A percentile compares a stretch with the other conserved stretches of the same genome.
Evolutionary conservation across 345 rosid species (phyloP).

Genomic region (Boechera stricta): DNA sequence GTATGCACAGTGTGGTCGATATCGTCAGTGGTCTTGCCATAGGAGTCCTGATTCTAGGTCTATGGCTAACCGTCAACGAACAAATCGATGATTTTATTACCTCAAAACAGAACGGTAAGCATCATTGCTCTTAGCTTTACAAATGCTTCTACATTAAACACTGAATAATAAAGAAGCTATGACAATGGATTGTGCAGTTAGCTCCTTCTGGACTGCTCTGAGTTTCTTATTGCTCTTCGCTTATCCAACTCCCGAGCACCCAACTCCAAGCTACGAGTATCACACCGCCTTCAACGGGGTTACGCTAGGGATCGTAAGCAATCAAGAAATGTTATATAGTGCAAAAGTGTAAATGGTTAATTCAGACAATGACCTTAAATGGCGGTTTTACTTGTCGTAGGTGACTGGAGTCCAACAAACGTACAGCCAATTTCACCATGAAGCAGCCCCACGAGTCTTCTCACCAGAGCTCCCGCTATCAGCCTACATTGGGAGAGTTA

Average conservation of each 20-base stretch:
- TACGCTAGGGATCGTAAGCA: constrained; percentile 89
- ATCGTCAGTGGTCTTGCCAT: constrained; percentile 72
- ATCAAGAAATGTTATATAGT: neutral
- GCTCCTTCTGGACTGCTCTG: constrained; percentile 80
- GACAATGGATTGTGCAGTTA: constrained; percentile 60
- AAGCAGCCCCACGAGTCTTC: constrained; percentile 64
- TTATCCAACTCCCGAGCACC: constrained; percentile 90
- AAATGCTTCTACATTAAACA: constrained; percentile 17
- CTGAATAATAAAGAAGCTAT: constrained; percentile 10
- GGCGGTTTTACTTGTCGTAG: constrained; percentile 46
- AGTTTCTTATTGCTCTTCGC: constrained; percentile 95
- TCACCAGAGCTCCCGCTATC: constrained; percentile 54
- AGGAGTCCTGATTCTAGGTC: constrained; percentile 70
- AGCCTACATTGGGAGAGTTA: constrained; percentile 66
- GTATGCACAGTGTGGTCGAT: constrained; percentile 96
- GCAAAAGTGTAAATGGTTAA: neutral
- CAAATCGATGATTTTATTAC: constrained; percentile 68
- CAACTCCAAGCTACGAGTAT: constrained; percentile 95
- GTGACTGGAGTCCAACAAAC: constrained; percentile 87
- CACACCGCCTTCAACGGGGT: constrained; percentile 96
- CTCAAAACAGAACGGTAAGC: constrained; percentile 81
- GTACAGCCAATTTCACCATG: constrained; percentile 90
- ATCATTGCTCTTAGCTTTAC: neutral
- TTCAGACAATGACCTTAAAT: neutral
- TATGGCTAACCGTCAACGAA: constrained; percentile 73